Evolutionary conservation across 345 rosid genomes (phyloP).

Genomic region (Populus euphratica): DNA sequence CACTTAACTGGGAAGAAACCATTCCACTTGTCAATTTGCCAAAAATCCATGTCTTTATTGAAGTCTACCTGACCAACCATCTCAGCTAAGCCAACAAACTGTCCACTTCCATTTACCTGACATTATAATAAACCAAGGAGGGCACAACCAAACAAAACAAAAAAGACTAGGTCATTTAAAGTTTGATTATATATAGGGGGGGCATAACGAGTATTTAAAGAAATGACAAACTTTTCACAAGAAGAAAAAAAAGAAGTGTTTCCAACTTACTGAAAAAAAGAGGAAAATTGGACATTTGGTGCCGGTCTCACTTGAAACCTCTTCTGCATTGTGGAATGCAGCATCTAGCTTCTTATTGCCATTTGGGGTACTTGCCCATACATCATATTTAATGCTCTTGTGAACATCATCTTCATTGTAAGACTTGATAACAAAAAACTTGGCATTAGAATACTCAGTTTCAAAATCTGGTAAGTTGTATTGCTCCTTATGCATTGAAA

Average conservation of each 20-base stretch:
- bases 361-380: slow-evolving; percentile 70
- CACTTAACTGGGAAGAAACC: slow-evolving; percentile 78
- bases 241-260: neutral
- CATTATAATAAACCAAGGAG: neutral
- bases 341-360: slow-evolving; percentile 79
- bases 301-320: slow-evolving; percentile 38
- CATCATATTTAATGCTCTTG: slow-evolving; percentile 66
- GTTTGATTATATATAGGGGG: neutral
- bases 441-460: slow-evolving; percentile 48
- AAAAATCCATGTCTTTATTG: slow-evolving; percentile 68
- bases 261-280: slow-evolving; percentile 59
- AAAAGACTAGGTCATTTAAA: neutral
- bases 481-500: slow-evolving; percentile 36
- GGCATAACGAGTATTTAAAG: neutral
- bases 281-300: slow-evolving; percentile 61
- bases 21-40: slow-evolving; percentile 79
- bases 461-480: slow-evolving; percentile 57
- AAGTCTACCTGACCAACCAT: slow-evolving; percentile 73
- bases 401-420: slow-evolving; percentile 80
- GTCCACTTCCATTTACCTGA: slow-evolving; percentile 85
- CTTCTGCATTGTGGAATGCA: slow-evolving; percentile 49
- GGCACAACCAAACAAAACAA: neutral
- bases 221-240: neutral
- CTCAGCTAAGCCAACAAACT: slow-evolving; percentile 79
- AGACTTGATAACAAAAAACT: slow-evolving; percentile 68